Evolutionary conservation across 1,139 yeast species (phyloP), one percentile per base, ranked within the genome.

Genomic region (Zygosaccharomyces sapae): DNA sequence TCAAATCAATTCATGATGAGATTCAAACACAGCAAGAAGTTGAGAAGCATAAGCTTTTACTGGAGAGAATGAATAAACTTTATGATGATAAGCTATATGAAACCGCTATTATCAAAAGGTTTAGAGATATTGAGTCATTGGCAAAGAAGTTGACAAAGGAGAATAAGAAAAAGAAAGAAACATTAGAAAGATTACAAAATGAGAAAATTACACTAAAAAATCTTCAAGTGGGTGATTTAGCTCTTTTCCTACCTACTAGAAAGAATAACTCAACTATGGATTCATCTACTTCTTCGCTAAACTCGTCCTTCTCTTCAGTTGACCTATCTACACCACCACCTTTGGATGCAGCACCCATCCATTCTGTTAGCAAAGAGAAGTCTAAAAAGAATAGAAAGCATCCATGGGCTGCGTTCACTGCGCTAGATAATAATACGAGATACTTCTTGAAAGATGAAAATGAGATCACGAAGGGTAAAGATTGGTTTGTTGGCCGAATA

Each of bases 111-210:
- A 74, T 83, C 30, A 82, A 84, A 60, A 73, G 98, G 51, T 89
- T 92, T 61, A 79, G 79, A 50, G 97, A 90, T 62, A 95, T 90
- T 43, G 97, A 92, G 65, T 81, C 84, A n/a, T 74, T 89, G 56
- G 97, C 97, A 0, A 82, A 94, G 59, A 85, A 81, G 59, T 74
- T 87, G 50, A 86, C 90, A 48, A 83, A 83, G 59, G 96, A 89
- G 56, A 83, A 79, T 54, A 80, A 79, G 56, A 62, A 69, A 71
- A 77, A 46, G 77, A 76, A 53, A 77, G 76, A 54, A 45, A 73
- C 22, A 58, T 62, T 49, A 61, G 68, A 51, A 54, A 75, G 34
- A 62, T 67, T 37, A 62, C 68, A 41, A 74, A 71, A 46, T 9
- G 71, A 75, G 45, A 83, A 83, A 60, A 76, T 90, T 1, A 75